Percentiles rank a stretch among this genome's conserved stretches.
Conservation (phyloP, 495 filamentous ascomycete species). For the Cercophora samala region DNA sequence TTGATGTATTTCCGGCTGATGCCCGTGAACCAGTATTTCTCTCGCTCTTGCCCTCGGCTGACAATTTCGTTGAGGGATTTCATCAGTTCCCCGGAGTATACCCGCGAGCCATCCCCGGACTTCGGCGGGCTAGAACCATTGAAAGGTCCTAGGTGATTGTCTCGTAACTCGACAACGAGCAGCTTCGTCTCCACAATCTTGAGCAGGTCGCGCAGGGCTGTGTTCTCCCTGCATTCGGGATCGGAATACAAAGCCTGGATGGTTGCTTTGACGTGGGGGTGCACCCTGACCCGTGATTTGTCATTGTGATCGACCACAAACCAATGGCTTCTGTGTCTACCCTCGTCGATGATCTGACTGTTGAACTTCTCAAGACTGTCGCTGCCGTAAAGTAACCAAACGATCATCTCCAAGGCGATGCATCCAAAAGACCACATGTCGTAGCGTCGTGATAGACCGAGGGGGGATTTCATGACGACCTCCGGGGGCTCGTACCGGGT, state of each 20-base stretch:
- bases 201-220: not conserved
- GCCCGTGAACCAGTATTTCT: not conserved
- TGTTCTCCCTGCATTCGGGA: not conserved
- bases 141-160: too few relatives aligned
- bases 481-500: not conserved
- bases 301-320: constrained; percentile 3
- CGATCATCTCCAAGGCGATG: not conserved
- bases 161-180: not conserved
- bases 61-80: not conserved
- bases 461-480: not conserved
- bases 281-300: not conserved
- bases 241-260: not conserved
- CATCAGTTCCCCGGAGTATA: not conserved
- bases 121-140: not conserved
- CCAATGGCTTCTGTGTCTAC: constrained; percentile 5
- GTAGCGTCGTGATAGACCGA: not conserved
- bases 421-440: not conserved
- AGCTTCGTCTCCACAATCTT: not conserved
- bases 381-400: constrained; percentile 26
- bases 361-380: constrained; percentile 24
- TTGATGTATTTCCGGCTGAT: not conserved
- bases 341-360: constrained; percentile 10
- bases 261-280: not conserved
- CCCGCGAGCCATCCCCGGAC: not conserved
- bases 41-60: not conserved